These are phyloP conservation scores for Whalleya microplaca DNA, from an alignment of 2,329 filamentous ascomycete genomes.

Conservation along the genomic window DNA sequence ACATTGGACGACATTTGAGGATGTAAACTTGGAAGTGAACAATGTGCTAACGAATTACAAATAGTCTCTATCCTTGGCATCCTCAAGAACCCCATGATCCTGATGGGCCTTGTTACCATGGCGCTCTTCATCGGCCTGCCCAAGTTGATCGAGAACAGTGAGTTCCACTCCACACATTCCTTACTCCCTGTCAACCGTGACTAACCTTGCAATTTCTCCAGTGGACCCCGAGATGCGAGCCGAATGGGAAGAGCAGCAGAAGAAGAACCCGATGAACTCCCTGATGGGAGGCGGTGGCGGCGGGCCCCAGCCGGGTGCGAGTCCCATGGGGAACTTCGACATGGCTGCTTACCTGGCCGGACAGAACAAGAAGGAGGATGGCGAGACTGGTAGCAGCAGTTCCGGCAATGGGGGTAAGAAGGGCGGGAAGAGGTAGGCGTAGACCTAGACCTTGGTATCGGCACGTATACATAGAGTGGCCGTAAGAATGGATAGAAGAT, in stretches of 20 bases:
- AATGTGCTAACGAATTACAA: constrained; percentile 6
- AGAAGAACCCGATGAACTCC: constrained; percentile 69
- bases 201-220: constrained; percentile 43
- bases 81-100: constrained; percentile 94
- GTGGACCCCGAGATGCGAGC: constrained; percentile 96
- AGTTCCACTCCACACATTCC: constrained; percentile 41
- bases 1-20: background rate
- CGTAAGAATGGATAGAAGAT: background rate
- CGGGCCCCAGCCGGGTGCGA: constrained; percentile 38
- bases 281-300: constrained; percentile 54
- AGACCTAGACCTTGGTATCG: background rate
- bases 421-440: constrained; percentile 43
- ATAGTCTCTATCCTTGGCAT: constrained; percentile 79
- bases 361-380: constrained; percentile 47
- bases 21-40: background rate
- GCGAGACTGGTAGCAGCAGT: constrained; percentile 12
- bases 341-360: constrained; percentile 68
- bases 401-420: constrained; percentile 41
- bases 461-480: background rate
- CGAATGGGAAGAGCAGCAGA: constrained; percentile 90
- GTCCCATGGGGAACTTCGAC: constrained; percentile 60
- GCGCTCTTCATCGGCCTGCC: constrained; percentile 89
- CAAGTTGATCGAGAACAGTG: constrained; percentile 94
- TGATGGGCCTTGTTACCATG: constrained; percentile 84
- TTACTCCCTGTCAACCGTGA: background rate